A percentile compares a stretch with the other conserved stretches of the same genome.
These are phyloP conservation scores for Xylariaceae sp. DNA, from an alignment of 2,329 filamentous ascomycete species.

Conservation along the genomic window DNA sequence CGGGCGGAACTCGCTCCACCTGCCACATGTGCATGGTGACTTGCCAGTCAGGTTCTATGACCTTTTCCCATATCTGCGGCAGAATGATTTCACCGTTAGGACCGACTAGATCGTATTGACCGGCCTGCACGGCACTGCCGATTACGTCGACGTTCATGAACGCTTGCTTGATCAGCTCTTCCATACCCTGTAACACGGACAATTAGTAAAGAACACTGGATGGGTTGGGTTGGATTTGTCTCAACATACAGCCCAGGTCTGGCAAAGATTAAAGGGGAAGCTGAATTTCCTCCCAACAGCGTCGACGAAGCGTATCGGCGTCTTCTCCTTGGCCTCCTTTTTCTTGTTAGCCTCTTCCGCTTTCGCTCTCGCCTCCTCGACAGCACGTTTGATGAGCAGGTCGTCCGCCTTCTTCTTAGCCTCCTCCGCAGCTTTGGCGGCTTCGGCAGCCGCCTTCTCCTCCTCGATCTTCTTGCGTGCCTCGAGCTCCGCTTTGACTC, in stretches of 20 bases:
- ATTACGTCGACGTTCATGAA: slow-evolving; percentile 74
- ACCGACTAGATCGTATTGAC: slow-evolving; percentile 74
- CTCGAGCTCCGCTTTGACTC: slow-evolving; percentile 38
- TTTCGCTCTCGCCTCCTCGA: slow-evolving; percentile 44
- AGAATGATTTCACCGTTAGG: slow-evolving; percentile 79
- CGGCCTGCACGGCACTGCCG: slow-evolving; percentile 68
- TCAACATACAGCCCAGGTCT: slow-evolving; percentile 71
- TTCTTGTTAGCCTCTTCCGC: slow-evolving; percentile 41
- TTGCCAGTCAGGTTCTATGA: slow-evolving; percentile 71
- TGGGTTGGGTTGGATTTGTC: not conserved
- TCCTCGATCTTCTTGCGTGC: slow-evolving; percentile 37
- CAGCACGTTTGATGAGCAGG: slow-evolving; percentile 45
- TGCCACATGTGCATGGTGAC: slow-evolving; percentile 64
- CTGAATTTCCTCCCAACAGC: slow-evolving; percentile 87
- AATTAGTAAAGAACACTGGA: not conserved
- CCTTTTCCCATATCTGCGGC: slow-evolving; percentile 74
- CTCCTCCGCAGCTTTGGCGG: slow-evolving; percentile 43
- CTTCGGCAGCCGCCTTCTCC: slow-evolving; percentile 34
- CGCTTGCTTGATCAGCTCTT: slow-evolving; percentile 78
- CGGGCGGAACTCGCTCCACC: slow-evolving; percentile 35
- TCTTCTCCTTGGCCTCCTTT: slow-evolving; percentile 55
- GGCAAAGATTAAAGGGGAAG: slow-evolving; percentile 82
- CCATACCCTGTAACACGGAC: slow-evolving; percentile 62
- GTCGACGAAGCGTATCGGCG: slow-evolving; percentile 85
- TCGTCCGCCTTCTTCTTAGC: slow-evolving; percentile 53